Base-by-base conservation (phyloP, 2,329 filamentous ascomycete species). In the Fusarium chaquense region DNA sequence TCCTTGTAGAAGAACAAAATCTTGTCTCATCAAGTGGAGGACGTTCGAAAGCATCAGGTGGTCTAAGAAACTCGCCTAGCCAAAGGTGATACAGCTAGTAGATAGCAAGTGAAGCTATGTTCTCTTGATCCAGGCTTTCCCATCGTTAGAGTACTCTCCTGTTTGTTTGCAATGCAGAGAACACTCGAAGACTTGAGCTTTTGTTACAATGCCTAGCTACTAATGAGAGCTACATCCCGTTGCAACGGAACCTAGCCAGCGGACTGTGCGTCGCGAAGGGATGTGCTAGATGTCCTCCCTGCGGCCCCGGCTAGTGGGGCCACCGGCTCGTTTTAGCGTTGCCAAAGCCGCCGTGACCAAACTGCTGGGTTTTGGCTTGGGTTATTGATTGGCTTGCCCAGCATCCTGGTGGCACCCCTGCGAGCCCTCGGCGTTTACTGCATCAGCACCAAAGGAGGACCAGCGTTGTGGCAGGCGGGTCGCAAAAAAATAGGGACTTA, bases 271-370 rank as follows among this genome's bases (percentile, higher is more conserved):
- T 62, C 45, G 64, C 51, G 33, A 65, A 69, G 47, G 53, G 44
- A 49, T 44, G 41, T 24, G 22, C 63, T 45, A 50, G 44, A 49
- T 44, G 41, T 24, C 15, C 59, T 45, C 59, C 41, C 62, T 73
- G 64, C 65, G 65, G 65, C 51, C 62, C 51, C 58, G 58, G 56
- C 52, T 67, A 62, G 75, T 75, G 75, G 75, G 59, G 64, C 70
- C 60, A 69, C 65, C 67, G 62, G 58, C 71, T 67, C 56, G 67
- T 71, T 77, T 75, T 75, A 76, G 73, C 69, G 65, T 76, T 49
- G 45, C 58, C 55, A 72, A 73, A 75, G 71, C 73, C 76, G 76
- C 77, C 76, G 70, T 72, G 76, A 77, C 77, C 76, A 79, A 70
- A 78, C 77, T 76, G 72, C 73, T 73, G 76, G 76, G 70, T 67